These are phyloP conservation scores for Sordaria brevicollis DNA, from an alignment of 495 filamentous ascomycete genomes.

Conservation along the genomic window DNA sequence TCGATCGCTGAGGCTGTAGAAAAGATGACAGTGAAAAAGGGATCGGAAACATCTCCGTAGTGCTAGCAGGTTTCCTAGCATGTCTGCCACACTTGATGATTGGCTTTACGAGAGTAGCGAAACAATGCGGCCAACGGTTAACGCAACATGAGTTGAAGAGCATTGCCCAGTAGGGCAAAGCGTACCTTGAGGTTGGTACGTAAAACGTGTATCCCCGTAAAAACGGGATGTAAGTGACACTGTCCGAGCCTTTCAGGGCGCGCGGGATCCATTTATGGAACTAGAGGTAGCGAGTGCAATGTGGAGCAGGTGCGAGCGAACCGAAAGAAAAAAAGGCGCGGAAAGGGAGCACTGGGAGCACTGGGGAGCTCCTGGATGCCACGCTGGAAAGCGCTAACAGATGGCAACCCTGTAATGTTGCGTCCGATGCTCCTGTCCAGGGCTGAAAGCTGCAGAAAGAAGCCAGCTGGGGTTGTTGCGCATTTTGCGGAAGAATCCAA, in stretches of 20 bases:
- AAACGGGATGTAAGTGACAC: not conserved
- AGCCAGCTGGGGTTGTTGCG: not conserved
- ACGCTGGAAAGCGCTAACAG: not conserved
- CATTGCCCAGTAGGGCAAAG: not conserved
- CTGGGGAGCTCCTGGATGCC: not conserved
- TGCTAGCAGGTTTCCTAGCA: not conserved
- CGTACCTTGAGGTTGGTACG: not conserved
- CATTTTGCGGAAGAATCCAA: not conserved
- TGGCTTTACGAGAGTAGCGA: not conserved
- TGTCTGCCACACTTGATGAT: not conserved
- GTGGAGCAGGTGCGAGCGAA: not conserved
- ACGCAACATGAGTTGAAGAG: not conserved
- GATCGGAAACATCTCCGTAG: not conserved
- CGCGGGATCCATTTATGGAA: not conserved
- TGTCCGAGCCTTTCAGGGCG: not conserved
- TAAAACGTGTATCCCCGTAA: not conserved
- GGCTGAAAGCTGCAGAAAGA: not conserved
- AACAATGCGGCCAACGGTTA: not conserved
- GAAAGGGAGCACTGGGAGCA: not conserved
- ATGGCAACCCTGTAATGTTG: not conserved
- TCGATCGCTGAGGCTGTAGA: not conserved
- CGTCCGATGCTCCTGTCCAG: not conserved
- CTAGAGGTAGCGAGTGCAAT: not conserved
- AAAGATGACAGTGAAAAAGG: not conserved
- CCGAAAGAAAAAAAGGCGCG: not conserved